Evolutionary conservation across 176 grass and related monocot species (phyloP), one percentile per base, ranked within the genome.

Genomic region (Aegilops speltoides): DNA sequence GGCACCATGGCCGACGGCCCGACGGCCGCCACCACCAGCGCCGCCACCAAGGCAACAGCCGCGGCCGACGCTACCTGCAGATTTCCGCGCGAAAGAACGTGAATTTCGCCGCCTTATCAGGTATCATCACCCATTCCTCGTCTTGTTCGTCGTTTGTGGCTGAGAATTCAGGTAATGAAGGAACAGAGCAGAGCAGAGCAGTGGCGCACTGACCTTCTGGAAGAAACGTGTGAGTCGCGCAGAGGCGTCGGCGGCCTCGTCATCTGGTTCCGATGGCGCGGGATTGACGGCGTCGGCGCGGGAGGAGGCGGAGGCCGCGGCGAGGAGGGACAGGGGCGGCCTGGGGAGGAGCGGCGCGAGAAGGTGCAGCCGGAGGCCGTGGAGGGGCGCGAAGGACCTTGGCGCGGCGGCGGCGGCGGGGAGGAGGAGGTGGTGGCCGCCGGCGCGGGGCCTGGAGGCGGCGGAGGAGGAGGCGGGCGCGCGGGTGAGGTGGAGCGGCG

Each of bases 401-500:
- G 34, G 43, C 29, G 48, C 63, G 6, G 64, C 62, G 87, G n/a
- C 3, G 68, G 77, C 22, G 26, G 78, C 28, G 85, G 24, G 31
- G 63, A 65, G 76, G 73, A 20, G 87, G 63, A 22, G 31, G 31
- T 31, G 9, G 38, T 16, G 64, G 78, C 78, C 41, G 45, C 8
- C 73, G 73, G 73, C 24, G 73, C 16, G 73, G 4, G 73, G 73
- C 43, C 73, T 19, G 37, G 63, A 64, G 36, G 78, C 68, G 68
- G 43, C 33, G 69, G 43, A 43, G 36, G 78, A 52, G 69, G 43
- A 45, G 19, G 64, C 7, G 83, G 16, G 68, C 34, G 68, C 59
- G 83, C 64, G 77, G 79, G 74, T 19, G 83, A 86, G 67, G 92
- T 76, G 73, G 46, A 81, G 76, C 33, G 89, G 83, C 61, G 87